These are phyloP conservation scores for Simplicillium sp. DNA, from an alignment of 2,329 filamentous ascomycete species.

Conservation along the genomic window DNA sequence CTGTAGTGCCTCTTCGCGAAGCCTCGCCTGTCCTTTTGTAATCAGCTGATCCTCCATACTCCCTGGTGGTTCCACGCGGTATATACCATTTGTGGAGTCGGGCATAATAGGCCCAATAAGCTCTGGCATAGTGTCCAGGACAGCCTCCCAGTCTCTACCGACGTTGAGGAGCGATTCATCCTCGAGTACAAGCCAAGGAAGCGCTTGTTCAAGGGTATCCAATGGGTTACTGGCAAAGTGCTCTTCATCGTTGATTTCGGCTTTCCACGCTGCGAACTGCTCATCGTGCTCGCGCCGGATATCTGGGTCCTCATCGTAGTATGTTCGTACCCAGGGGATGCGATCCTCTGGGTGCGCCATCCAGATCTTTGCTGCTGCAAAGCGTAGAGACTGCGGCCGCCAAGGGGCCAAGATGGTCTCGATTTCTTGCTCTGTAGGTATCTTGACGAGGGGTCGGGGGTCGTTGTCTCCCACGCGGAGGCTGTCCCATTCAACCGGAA, in stretches of 20 bases:
- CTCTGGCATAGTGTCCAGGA: not conserved
- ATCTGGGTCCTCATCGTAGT: not conserved
- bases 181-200: not conserved
- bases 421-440: not conserved
- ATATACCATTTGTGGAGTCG: not conserved
- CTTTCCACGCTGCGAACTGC: not conserved
- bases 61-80: not conserved
- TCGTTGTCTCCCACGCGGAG: not conserved
- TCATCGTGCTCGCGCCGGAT: not conserved
- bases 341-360: not conserved
- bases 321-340: not conserved
- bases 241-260: not conserved
- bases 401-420: not conserved
- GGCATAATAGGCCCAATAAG: not conserved
- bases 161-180: not conserved
- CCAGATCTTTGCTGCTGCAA: not conserved
- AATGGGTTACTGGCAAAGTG: not conserved
- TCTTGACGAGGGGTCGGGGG: not conserved
- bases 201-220: not conserved
- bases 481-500: not conserved
- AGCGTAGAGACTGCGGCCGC: not conserved
- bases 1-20: not conserved
- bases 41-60: not conserved
- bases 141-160: not conserved
- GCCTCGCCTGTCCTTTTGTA: not conserved